A percentile compares a stretch with the other conserved stretches of the same genome.
These are phyloP conservation scores for Hanseniaspora lachancei DNA, from an alignment of 805 yeast species.

Conservation along the genomic window DNA sequence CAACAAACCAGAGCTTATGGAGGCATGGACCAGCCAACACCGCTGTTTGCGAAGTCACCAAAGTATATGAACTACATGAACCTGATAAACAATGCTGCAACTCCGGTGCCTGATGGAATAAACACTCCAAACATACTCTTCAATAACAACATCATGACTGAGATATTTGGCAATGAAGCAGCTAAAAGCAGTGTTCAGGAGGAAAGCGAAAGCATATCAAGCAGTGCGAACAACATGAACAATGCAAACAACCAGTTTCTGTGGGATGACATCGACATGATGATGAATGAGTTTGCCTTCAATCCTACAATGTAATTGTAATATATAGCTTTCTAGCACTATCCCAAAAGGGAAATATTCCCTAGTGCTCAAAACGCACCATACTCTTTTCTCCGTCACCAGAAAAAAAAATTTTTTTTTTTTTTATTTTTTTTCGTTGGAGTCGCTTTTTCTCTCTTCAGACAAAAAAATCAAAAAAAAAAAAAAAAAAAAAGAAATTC, in stretches of 20 bases:
- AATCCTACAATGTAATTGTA: constrained; percentile 37
- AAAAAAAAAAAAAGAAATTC: not conserved
- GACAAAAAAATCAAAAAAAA: not conserved
- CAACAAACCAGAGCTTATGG: not conserved
- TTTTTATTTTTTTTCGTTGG: too few species aligned
- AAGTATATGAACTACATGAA: constrained; percentile 1
- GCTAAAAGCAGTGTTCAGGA: not conserved
- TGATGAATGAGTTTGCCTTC: constrained; percentile 87
- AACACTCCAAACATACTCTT: not conserved
- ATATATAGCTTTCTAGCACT: not conserved
- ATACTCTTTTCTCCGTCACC: too few species aligned
- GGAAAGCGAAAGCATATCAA: constrained; percentile 7
- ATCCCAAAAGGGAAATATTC: not conserved
- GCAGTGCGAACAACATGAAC: not conserved
- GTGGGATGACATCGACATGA: constrained; percentile 71
- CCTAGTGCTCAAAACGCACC: not conserved
- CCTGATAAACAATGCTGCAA: not conserved
- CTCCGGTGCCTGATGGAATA: not conserved
- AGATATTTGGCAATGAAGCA: not conserved
- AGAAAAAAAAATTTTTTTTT: not conserved
- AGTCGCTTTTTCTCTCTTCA: too few species aligned
- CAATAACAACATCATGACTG: not conserved
- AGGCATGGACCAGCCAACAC: not conserved
- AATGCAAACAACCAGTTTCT: constrained; percentile 24
- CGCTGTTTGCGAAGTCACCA: constrained; percentile 10